These are phyloP conservation scores for Penicillium steckii DNA, from an alignment of 495 filamentous ascomycete species.

Conservation along the genomic window DNA sequence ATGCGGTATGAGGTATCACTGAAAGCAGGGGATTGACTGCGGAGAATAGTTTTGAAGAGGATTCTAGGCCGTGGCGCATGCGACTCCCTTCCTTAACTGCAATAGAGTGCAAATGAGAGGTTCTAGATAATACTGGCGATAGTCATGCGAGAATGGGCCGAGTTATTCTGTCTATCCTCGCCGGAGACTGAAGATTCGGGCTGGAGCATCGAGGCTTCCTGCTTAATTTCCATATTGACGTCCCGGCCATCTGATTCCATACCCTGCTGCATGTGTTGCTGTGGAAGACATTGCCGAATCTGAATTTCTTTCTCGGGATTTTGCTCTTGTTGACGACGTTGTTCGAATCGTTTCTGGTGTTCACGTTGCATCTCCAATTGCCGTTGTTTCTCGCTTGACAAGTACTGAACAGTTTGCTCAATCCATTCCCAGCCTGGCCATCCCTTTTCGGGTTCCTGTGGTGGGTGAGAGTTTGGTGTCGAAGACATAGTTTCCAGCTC, in stretches of 20 bases:
- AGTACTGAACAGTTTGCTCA: conserved; percentile 46
- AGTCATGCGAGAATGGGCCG: conserved; percentile 61
- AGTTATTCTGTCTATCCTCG: conserved; percentile 34
- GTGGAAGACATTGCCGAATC: background rate
- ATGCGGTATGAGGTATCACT: too few species aligned
- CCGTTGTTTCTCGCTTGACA: conserved; percentile 42
- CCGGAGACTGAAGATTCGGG: conserved; percentile 39
- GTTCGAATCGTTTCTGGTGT: conserved; percentile 11
- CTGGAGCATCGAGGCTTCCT: conserved; percentile 30
- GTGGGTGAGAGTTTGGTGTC: conserved; percentile 3
- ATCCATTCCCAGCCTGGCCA: conserved; percentile 57
- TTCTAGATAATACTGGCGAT: conserved; percentile 73
- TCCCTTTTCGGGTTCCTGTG: conserved; percentile 21
- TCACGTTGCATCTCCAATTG: background rate
- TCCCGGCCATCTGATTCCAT: conserved; percentile 15
- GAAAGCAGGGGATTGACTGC: too few species aligned
- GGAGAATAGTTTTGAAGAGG: too few species aligned
- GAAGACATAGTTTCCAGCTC: conserved; percentile 33
- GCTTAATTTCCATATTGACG: conserved; percentile 10
- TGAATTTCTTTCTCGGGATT: background rate
- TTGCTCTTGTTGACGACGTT: background rate
- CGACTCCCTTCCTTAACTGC: too few species aligned
- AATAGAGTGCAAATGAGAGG: background rate
- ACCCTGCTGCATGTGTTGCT: background rate
- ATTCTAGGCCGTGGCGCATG: too few species aligned